Percentiles rank a stretch among this genome's conserved stretches.
Conservation (phyloP, 257 asterid species). For the Verbena officinalis region DNA sequence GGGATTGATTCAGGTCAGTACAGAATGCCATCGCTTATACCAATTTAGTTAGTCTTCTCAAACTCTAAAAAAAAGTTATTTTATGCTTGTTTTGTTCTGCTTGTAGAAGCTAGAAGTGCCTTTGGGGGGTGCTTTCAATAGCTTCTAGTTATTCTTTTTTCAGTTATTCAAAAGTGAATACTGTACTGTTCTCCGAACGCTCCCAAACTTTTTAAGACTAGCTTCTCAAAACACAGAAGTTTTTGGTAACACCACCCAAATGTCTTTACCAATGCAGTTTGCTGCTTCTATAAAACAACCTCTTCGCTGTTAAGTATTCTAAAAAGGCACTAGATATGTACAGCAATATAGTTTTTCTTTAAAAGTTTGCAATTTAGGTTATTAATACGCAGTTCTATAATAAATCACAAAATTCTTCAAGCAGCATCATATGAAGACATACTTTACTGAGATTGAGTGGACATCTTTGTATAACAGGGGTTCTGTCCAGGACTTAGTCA, state of each 20-base stretch:
- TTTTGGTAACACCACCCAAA: no score
- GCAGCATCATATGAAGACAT: not conserved
- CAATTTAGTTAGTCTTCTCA: no score
- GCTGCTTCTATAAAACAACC: not conserved
- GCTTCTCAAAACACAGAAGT: no score
- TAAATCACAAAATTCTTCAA: not conserved
- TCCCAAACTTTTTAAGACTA: no score
- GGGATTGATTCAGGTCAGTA: constrained; percentile 75
- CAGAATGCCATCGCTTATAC: constrained; percentile 4
- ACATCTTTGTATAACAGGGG: constrained; percentile 56
- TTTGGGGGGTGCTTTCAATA: no score
- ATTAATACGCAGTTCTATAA: not conserved
- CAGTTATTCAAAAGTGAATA: no score
- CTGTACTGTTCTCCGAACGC: no score
- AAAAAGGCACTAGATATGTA: not conserved
- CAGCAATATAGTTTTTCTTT: not conserved
- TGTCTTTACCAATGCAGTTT: not conserved
- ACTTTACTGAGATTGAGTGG: constrained; percentile 13
- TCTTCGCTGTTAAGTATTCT: not conserved
- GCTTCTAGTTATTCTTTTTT: no score
- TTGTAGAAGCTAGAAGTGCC: no score
- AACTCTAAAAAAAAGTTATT: no score
- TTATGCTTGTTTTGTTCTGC: no score
- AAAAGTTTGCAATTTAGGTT: constrained; percentile 1
- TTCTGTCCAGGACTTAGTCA: constrained; percentile 86